Conservation (phyloP, 139 green algal species). For the Yamagishiella unicocca region DNA sequence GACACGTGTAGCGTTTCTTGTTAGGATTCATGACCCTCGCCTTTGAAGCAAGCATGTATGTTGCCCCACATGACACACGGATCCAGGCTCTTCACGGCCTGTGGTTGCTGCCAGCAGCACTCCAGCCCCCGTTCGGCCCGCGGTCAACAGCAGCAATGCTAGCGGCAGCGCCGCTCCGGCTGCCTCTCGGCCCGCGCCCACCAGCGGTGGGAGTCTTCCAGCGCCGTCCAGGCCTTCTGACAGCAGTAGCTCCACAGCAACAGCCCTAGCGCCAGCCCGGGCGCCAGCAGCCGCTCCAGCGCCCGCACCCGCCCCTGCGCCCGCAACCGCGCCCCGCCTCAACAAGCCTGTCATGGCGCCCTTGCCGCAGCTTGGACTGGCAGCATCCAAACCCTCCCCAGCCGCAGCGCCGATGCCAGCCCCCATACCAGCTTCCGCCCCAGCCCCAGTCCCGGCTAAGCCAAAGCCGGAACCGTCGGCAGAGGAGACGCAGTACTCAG, state of each 20-base stretch:
- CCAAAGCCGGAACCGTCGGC: not conserved
- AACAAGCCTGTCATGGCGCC: not conserved
- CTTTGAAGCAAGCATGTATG: too few relatives aligned
- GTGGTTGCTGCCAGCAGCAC: too few relatives aligned
- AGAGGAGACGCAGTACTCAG: not conserved
- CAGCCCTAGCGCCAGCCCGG: not conserved
- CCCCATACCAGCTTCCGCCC: not conserved
- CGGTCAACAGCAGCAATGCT: too few relatives aligned
- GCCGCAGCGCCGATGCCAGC: not conserved
- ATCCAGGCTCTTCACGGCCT: too few relatives aligned
- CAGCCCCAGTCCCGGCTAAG: not conserved
- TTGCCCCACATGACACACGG: too few relatives aligned
- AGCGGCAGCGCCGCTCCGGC: not conserved
- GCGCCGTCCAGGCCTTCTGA: not conserved
- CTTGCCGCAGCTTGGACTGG: not conserved
- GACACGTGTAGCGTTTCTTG: too few relatives aligned
- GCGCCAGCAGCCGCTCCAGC: not conserved
- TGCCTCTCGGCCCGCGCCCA: not conserved
- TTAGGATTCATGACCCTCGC: too few relatives aligned
- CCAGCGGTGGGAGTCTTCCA: too few relatives aligned
- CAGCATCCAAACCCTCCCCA: not conserved
- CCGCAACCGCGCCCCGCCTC: too few relatives aligned
- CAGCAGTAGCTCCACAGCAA: not conserved
- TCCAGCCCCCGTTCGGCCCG: too few relatives aligned
- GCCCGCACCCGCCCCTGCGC: not conserved